Base-by-base conservation (phyloP, 73 alveolate species). In the Diophrys appendiculata region DNA sequence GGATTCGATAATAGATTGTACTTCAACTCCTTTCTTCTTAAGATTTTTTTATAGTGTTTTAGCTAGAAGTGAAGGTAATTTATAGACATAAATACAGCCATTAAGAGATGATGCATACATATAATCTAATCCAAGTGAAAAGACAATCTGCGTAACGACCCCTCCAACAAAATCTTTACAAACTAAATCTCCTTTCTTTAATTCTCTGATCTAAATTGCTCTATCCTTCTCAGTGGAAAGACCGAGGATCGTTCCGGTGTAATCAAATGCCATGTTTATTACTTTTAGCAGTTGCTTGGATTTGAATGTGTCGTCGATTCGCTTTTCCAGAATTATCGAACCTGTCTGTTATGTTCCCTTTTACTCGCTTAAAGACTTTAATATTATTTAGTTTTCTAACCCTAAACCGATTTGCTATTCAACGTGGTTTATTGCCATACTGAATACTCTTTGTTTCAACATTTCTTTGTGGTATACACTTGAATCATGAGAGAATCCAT, bases 61-160 rank as follows among this genome's bases (percentile, higher is more conserved):
- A 3, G 54, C 24, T 28, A 67, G 53, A 3, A 26, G 24, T 29
- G 2, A 8, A 23, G 43, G 75, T 3, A 67, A 29, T 25, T 18
- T 28, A 25, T n/a, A 67, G 75, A 67, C 25, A 54, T 67, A 67
- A 24, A 67, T 67, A 54, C 75, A 67, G 2, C 75, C 75, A 67
- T 67, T 67, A 67, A 67, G 52, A 1, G 54, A 23, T 26, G 75
- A 25, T 28, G 75, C 31, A 67, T 26, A 26, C 26, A 67, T 43
- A 54, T 25, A 29, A 23, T 67, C 31, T 3, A 3, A 3, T 8
- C 31, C 75, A 14, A 29, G 35, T 3, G 54, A 3, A 24, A 67
- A 67, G 52, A 23, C 52, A n/a, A 67, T 23, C 1, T 26, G 18
- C 54, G 54, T 67, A 5, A 31, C 18, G 75, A 67, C 31, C 2